Evolutionary conservation across 805 yeast species (phyloP).

Genomic region (Candida easanensis): DNA sequence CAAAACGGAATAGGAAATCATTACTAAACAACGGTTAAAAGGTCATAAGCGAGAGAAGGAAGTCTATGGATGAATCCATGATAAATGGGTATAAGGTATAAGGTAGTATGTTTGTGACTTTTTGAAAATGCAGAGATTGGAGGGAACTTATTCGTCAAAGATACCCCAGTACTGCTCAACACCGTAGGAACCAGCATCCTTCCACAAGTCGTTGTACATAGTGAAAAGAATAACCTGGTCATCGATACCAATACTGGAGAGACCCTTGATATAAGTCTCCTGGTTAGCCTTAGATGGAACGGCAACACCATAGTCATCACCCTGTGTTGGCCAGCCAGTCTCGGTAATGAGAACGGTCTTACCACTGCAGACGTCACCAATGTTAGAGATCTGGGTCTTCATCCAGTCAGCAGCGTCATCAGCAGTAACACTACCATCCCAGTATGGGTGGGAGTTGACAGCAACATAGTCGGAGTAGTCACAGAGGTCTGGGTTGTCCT

Average conservation of each 20-base stretch:
- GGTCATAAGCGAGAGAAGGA: constrained; percentile 6
- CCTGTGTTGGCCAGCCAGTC: constrained; percentile 71
- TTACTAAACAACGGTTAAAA: background rate
- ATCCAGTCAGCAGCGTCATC: constrained; percentile 54
- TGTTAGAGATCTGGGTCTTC: constrained; percentile 41
- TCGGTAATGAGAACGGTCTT: constrained; percentile 50
- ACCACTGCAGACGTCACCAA: constrained; percentile 46
- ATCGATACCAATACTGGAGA: constrained; percentile 40
- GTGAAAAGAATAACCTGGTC: constrained; percentile 55
- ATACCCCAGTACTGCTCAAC: constrained; percentile 58
- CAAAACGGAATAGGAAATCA: background rate
- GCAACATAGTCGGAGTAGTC: constrained; percentile 59
- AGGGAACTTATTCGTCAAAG: constrained; percentile 8
- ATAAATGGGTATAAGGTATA: background rate
- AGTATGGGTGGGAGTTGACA: constrained; percentile 66
- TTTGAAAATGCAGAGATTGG: too few relatives aligned
- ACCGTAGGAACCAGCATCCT: constrained; percentile 49
- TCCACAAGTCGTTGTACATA: constrained; percentile 64
- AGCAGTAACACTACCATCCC: constrained; percentile 54
- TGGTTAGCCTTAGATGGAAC: constrained; percentile 57
- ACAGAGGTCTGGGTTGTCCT: constrained; percentile 50
- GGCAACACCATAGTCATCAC: constrained; percentile 49
- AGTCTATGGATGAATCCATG: background rate
- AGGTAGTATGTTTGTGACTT: background rate
- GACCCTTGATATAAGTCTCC: constrained; percentile 46